Evolutionary conservation across 1,284 basidiomycete genomes (phyloP).

Genomic region (Heterobasidion occidentale): DNA sequence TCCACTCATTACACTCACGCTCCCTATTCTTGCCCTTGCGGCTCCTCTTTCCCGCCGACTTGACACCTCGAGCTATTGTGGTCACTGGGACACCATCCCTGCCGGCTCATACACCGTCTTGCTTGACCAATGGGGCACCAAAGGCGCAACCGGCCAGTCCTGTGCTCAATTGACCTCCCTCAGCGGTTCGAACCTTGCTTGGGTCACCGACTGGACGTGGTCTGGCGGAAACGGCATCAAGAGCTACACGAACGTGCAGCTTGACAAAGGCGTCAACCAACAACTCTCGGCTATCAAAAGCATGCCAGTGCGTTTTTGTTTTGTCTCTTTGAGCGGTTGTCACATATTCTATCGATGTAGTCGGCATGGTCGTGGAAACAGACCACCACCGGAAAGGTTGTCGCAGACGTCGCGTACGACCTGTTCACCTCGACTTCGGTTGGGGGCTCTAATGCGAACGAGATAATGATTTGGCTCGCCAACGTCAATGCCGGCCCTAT

Average conservation of each 20-base stretch:
- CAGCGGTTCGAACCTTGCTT: slow-evolving; percentile 36
- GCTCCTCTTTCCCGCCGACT: background rate
- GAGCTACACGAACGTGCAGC: slow-evolving; percentile 52
- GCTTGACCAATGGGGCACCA: slow-evolving; percentile 46
- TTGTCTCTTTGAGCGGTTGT: background rate
- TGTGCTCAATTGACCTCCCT: slow-evolving; percentile 44
- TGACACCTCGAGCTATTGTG: slow-evolving; percentile 28
- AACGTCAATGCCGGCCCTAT: slow-evolving; percentile 53
- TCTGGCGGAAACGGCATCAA: slow-evolving; percentile 43
- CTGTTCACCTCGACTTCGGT: slow-evolving; percentile 48
- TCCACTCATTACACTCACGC: background rate
- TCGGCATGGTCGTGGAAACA: slow-evolving; percentile 37
- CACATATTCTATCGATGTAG: slow-evolving; percentile 16
- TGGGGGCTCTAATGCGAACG: slow-evolving; percentile 42
- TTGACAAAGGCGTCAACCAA: slow-evolving; percentile 43
- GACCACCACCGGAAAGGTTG: slow-evolving; percentile 20
- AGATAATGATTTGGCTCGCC: slow-evolving; percentile 65
- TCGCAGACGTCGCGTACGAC: slow-evolving; percentile 55
- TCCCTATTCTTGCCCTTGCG: background rate
- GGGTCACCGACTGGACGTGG: slow-evolving; percentile 53
- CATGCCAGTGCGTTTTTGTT: slow-evolving; percentile 38
- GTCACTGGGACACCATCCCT: slow-evolving; percentile 41
- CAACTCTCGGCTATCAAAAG: slow-evolving; percentile 43
- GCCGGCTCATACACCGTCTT: slow-evolving; percentile 39
- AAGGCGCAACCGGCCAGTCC: slow-evolving; percentile 41